These are phyloP conservation scores for Fraxinus anomala DNA, from an alignment of 257 asterid genomes.

Conservation along the genomic window DNA sequence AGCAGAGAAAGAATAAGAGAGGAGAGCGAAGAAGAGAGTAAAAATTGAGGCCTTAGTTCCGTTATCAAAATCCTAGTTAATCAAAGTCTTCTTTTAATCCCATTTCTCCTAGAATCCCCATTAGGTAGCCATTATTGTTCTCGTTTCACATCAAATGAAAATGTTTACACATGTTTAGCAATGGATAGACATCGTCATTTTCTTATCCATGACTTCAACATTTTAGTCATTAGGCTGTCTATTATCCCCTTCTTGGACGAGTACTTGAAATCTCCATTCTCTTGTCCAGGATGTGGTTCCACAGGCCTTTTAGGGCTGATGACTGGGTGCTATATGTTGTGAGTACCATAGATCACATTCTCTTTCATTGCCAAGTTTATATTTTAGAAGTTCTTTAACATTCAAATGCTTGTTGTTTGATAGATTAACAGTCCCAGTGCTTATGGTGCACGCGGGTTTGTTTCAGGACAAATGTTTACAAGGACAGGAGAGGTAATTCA, in stretches of 20 bases:
- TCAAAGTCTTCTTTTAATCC: background rate
- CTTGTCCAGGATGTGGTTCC: constrained; percentile 91
- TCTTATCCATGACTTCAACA: background rate
- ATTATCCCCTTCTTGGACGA: background rate
- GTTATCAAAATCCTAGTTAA: background rate
- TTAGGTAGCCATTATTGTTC: background rate
- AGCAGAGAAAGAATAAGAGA: background rate
- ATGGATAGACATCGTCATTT: constrained; percentile 1
- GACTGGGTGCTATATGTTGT: constrained; percentile 96
- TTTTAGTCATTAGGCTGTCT: constrained; percentile 14
- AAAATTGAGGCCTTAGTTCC: background rate
- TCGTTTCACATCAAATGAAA: background rate
- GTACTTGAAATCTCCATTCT: constrained; percentile 26
- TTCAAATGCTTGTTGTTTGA: constrained; percentile 9
- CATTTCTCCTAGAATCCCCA: background rate
- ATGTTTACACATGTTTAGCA: background rate
- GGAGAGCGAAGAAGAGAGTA: background rate
- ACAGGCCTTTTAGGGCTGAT: constrained; percentile 82
- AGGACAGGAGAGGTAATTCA: constrained; percentile 75
- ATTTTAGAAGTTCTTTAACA: constrained; percentile 16
- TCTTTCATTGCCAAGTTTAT: constrained; percentile 11
- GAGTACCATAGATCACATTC: constrained; percentile 31
- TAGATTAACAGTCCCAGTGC: constrained; percentile 82
- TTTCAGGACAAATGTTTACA: constrained; percentile 76
- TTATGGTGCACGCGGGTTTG: constrained; percentile 79